Conservation (phyloP, 192 early-diverging fungal species). For the Coemansia brasiliensis region DNA sequence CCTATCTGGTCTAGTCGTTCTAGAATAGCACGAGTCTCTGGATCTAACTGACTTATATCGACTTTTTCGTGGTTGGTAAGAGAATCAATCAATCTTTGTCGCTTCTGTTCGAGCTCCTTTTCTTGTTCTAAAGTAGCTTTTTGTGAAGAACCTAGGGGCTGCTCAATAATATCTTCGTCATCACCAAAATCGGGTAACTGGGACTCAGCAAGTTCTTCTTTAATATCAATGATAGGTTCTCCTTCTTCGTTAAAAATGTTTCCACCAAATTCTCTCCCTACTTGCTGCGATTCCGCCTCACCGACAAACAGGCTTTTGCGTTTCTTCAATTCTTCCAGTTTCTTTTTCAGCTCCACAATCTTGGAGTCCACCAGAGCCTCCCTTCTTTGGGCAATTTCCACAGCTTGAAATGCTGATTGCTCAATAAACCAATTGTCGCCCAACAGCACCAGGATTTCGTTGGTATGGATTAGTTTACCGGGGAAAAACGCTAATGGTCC, state of each 20-base stretch:
- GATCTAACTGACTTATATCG: slow-evolving; percentile 5
- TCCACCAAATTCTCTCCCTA: slow-evolving; percentile 8
- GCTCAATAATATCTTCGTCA: not conserved
- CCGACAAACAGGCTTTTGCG: slow-evolving; percentile 6
- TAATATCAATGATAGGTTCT: slow-evolving; percentile 53
- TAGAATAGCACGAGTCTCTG: slow-evolving; percentile 24
- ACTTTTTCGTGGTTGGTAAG: not conserved
- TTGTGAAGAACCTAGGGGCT: too few relatives aligned
- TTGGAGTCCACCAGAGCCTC: slow-evolving; percentile 44
- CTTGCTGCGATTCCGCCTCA: not conserved
- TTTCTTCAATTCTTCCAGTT: slow-evolving; percentile 18
- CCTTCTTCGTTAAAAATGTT: slow-evolving; percentile 46
- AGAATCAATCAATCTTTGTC: slow-evolving; percentile 18
- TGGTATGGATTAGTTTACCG: slow-evolving; percentile 87
- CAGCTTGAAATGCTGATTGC: slow-evolving; percentile 71
- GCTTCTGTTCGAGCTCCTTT: slow-evolving; percentile 10
- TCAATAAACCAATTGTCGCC: slow-evolving; percentile 96
- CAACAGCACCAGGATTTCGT: slow-evolving; percentile 81
- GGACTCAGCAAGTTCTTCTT: slow-evolving; percentile 32
- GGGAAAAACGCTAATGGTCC: slow-evolving; percentile 88
- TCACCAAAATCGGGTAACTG: slow-evolving; percentile 12
- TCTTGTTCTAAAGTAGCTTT: too few relatives aligned
- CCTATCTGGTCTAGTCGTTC: slow-evolving; percentile 43
- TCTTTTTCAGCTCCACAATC: slow-evolving; percentile 9
- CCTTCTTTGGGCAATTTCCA: slow-evolving; percentile 66